Base-by-base conservation (phyloP, 495 filamentous ascomycete species). In the Tuber aestivum region DNA sequence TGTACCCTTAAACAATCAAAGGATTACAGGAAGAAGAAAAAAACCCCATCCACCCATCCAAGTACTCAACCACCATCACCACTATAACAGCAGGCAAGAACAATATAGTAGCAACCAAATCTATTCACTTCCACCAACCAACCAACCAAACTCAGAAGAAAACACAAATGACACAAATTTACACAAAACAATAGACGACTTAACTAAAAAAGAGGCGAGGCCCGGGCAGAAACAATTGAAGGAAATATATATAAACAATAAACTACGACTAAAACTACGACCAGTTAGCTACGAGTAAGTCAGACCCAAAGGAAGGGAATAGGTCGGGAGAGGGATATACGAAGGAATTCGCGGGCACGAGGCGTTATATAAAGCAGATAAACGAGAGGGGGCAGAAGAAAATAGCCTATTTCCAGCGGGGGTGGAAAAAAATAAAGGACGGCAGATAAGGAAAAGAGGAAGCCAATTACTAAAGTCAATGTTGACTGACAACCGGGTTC, bases 71-170 rank as follows among this genome's bases (percentile, higher is more conserved):
- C 18, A 48, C 44, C 12, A 42, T 14, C n/a, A 0, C 48, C 1
- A n/a, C n/a, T n/a, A n/a, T n/a, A n/a, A 50, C 21, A 21, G 23
- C 8, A 10, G 6, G 21, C 48, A n/a, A 50, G 23, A n/a, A 27
- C 9, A 27, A 56, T 10, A 9, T 12, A 8, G 7, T 48, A 65
- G 12, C 1, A 14, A 65, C 56, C n/a, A 65, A 65, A 65, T 65
- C 27, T 65, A 65, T 65, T 65, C 56, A 65, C 56, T 14, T 65
- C 56, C 5, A 65, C 56, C 56, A 65, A 32, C 56, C 56, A 65
- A 65, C 50, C 3, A 3, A 27, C 10, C n/a, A n/a, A n/a, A n/a
- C 10, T n/a, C 7, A 40, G 23, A 65, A n/a, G 14, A 65, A 18
- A 65, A 16, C 32, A 32, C 0, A 65, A 65, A 32, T 16, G 32